Evolutionary conservation across 2,329 filamentous ascomycete genomes (phyloP).

Genomic region (Rutstroemia sp.): DNA sequence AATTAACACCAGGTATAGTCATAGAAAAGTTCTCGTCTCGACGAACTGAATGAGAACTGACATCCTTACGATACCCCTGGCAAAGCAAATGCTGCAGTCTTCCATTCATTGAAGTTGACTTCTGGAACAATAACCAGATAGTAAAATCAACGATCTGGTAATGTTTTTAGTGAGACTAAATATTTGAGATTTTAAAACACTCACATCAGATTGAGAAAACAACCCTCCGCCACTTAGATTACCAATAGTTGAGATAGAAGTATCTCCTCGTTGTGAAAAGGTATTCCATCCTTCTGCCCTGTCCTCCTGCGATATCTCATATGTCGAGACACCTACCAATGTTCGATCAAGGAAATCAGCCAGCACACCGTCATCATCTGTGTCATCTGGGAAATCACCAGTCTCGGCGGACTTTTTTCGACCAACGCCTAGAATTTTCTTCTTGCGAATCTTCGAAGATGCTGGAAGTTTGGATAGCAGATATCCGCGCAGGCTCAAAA

Average conservation of each 20-base stretch:
- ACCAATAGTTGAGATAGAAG: constrained; percentile 45
- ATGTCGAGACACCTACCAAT: constrained; percentile 23
- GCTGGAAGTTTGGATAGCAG: constrained; percentile 57
- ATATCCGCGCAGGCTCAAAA: constrained; percentile 64
- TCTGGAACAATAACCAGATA: constrained; percentile 69
- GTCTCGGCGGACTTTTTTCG: background rate
- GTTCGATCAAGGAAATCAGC: constrained; percentile 26
- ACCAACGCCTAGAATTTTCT: constrained; percentile 42
- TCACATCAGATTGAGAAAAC: constrained; percentile 59
- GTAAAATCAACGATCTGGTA: constrained; percentile 66
- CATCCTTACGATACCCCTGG: constrained; percentile 64
- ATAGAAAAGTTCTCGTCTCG: constrained; percentile 30
- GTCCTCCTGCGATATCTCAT: constrained; percentile 25
- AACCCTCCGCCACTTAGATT: constrained; percentile 34
- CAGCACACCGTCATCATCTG: constrained; percentile 10
- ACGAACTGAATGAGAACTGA: constrained; percentile 15
- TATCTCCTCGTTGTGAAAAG: constrained; percentile 60
- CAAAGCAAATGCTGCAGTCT: constrained; percentile 71
- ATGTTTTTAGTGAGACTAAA: background rate
- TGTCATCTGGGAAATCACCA: background rate
- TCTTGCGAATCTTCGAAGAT: constrained; percentile 56
- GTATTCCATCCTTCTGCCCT: constrained; percentile 49
- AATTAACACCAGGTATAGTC: constrained; percentile 58
- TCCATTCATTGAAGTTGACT: constrained; percentile 37
- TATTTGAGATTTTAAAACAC: constrained; percentile 5